These are phyloP conservation scores for Mycena maculata DNA, from an alignment of 768 basidiomycete species.

Conservation along the genomic window DNA sequence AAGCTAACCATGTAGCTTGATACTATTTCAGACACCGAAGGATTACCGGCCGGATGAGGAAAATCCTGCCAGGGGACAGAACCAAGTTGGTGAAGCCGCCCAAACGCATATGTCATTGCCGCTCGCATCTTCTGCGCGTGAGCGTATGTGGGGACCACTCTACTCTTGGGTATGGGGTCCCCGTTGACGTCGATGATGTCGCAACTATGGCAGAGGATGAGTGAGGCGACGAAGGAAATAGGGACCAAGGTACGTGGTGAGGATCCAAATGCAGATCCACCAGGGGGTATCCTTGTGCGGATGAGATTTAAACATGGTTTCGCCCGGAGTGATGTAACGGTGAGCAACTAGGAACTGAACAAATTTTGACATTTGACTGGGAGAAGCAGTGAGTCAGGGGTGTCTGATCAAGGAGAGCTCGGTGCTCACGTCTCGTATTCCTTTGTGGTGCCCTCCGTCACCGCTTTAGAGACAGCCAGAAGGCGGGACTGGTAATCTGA, in stretches of 20 bases:
- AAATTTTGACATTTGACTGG: conserved; percentile 37
- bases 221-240: too few species aligned
- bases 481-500: neutral
- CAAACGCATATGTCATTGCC: conserved; percentile 44
- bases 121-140: conserved; percentile 53
- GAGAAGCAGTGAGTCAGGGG: neutral
- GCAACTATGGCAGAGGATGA: conserved; percentile 35
- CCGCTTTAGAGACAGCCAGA: conserved; percentile 4
- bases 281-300: conserved; percentile 33
- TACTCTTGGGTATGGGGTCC: neutral
- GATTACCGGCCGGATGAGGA: conserved; percentile 29
- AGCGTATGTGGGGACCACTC: conserved; percentile 32
- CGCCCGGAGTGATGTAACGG: conserved; percentile 26
- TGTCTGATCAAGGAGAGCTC: neutral
- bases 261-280: conserved; percentile 32
- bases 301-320: conserved; percentile 29
- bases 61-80: conserved; percentile 24
- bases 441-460: neutral
- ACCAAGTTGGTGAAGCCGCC: conserved; percentile 31
- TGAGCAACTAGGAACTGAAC: conserved; percentile 27
- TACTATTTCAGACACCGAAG: conserved; percentile 35
- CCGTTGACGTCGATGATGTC: conserved; percentile 41
- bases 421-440: neutral
- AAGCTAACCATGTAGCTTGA: conserved; percentile 35
- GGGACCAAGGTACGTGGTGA: neutral